A percentile compares a stretch with the other conserved stretches of the same genome.
phyloP scores from a whole-genome alignment of 2,329 filamentous ascomycete species.

The Sclerotinia borealis region DNA sequence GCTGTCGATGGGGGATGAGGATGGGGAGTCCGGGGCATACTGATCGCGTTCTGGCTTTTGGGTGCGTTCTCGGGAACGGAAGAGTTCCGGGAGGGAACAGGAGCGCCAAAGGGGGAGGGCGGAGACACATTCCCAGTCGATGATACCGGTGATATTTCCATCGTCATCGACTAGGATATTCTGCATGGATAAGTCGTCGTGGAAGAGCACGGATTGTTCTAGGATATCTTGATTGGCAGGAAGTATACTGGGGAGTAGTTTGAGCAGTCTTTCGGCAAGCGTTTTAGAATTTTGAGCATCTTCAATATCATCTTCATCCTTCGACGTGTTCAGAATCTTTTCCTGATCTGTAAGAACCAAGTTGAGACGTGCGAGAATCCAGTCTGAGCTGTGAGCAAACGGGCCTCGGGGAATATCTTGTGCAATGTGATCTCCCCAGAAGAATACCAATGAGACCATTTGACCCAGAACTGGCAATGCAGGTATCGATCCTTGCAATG shows the following conservation, averaged over 20 bases:
- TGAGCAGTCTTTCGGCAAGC: constrained; percentile 28
- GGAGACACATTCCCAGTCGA: constrained; percentile 42
- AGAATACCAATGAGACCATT: not conserved
- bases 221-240: constrained; percentile 20
- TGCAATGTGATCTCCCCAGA: constrained; percentile 5
- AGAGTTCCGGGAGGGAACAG: too few species aligned
- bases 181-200: constrained; percentile 34
- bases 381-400: constrained; percentile 9
- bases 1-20: too few species aligned
- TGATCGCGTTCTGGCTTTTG: too few species aligned
- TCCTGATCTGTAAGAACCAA: not conserved
- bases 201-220: constrained; percentile 34
- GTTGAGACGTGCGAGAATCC: constrained; percentile 1
- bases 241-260: constrained; percentile 33
- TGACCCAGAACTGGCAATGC: not conserved
- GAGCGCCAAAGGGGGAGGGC: constrained; percentile 36
- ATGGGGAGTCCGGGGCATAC: too few species aligned
- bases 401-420: constrained; percentile 2
- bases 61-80: too few species aligned
- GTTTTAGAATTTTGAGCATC: constrained; percentile 28
- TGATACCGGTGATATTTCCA: constrained; percentile 34
- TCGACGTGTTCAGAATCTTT: not conserved
- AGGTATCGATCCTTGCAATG: not conserved
- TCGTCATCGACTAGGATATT: constrained; percentile 39
- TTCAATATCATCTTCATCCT: constrained; percentile 29